A percentile compares a stretch with the other conserved stretches of the same genome.
These are phyloP conservation scores for Dothiorella sarmentorum DNA, from an alignment of 2,329 filamentous ascomycete species.

Conservation along the genomic window DNA sequence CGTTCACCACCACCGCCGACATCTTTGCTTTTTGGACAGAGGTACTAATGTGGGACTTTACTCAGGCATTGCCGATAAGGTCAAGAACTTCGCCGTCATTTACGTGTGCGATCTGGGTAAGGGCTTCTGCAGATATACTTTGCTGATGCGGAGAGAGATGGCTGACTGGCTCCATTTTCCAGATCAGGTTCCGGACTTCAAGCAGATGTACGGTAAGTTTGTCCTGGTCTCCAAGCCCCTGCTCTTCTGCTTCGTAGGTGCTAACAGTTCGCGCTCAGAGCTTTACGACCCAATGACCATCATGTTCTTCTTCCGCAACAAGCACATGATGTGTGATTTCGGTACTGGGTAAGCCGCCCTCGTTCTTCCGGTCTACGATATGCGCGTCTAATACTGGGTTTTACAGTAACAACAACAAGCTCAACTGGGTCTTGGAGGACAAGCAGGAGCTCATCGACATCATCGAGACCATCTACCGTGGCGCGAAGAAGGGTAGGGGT, in stretches of 20 bases:
- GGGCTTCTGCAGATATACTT: too few relatives aligned
- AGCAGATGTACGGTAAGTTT: constrained; percentile 24
- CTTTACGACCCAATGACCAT: constrained; percentile 88
- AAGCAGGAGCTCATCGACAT: constrained; percentile 99
- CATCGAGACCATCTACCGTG: constrained; percentile 94
- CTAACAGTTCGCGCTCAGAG: too few relatives aligned
- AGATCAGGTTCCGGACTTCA: constrained; percentile 46
- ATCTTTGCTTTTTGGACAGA: too few relatives aligned
- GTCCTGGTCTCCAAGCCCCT: too few relatives aligned
- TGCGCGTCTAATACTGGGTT: background rate
- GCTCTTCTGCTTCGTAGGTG: too few relatives aligned
- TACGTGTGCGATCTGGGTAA: constrained; percentile 87
- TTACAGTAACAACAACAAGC: constrained; percentile 81
- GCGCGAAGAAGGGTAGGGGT: constrained; percentile 97
- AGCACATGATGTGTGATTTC: constrained; percentile 98
- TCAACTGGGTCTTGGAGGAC: constrained; percentile 94
- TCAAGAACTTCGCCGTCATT: constrained; percentile 90
- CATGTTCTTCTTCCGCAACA: constrained; percentile 98
- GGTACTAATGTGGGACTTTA: constrained; percentile 93
- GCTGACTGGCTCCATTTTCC: too few relatives aligned
- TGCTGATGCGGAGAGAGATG: too few relatives aligned
- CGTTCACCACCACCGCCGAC: constrained; percentile 89
- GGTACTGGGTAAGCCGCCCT: constrained; percentile 68
- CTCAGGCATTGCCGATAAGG: constrained; percentile 85
- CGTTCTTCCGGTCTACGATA: too few relatives aligned